Percentiles rank a stretch among this genome's conserved stretches.
Evolutionary conservation across 768 basidiomycete genomes (phyloP).

Genomic region (Leccinum longicurvipes): DNA sequence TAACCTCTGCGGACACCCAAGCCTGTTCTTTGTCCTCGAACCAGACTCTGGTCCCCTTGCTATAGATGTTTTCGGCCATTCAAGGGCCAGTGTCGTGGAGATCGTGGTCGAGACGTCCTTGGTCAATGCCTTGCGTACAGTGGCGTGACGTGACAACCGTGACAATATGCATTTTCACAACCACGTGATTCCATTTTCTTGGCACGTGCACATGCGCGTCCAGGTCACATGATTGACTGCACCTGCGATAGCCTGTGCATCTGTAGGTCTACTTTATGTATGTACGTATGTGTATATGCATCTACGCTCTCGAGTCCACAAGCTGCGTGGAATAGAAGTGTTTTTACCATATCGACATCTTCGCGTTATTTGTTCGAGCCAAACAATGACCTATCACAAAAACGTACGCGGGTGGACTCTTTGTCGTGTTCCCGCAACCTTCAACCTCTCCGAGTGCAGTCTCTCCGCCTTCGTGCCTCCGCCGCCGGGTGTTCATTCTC

Average conservation of each 20-base stretch:
- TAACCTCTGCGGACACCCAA: constrained; percentile 90
- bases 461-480: constrained; percentile 30
- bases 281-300: no score
- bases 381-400: constrained; percentile 19
- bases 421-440: constrained; percentile 3
- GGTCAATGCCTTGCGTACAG: not conserved
- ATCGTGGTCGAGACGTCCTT: constrained; percentile 14
- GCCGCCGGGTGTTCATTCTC: constrained; percentile 47
- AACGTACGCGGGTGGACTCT: not conserved
- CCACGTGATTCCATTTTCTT: constrained; percentile 13
- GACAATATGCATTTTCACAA: constrained; percentile 14
- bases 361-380: constrained; percentile 20
- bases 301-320: no score
- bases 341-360: not conserved
- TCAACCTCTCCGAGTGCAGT: constrained; percentile 5
- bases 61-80: constrained; percentile 92
- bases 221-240: not conserved
- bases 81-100: constrained; percentile 42
- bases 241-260: no score
- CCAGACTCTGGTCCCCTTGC: constrained; percentile 88
- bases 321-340: no score
- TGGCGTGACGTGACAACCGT: constrained; percentile 26
- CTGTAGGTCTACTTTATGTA: no score
- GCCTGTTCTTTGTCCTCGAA: constrained; percentile 93
- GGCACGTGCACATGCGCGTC: not conserved